Evolutionary conservation across 352 stramenopile species (phyloP).

Genomic region (Globisporangium cystogenes): DNA sequence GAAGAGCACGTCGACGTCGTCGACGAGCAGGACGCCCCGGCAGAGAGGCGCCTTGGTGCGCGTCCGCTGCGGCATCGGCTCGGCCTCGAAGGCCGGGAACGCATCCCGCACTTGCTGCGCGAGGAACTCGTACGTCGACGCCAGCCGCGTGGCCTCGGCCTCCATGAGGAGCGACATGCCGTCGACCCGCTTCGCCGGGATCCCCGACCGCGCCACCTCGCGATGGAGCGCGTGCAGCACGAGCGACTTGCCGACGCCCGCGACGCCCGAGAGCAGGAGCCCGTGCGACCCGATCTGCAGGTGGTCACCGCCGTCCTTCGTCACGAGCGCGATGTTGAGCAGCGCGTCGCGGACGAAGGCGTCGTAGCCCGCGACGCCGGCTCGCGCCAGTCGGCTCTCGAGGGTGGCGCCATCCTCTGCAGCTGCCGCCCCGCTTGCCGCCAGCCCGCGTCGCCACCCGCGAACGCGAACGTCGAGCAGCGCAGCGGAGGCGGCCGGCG

Average conservation of each 20-base stretch:
- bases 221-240: conserved; percentile 22
- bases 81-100: conserved; percentile 16
- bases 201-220: conserved; percentile 15
- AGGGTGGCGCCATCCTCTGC: conserved; percentile 10
- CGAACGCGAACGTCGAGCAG: conserved; percentile 2
- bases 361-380: conserved; percentile 51
- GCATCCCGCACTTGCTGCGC: conserved; percentile 26
- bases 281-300: conserved; percentile 35
- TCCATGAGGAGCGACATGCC: conserved; percentile 57
- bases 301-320: conserved; percentile 16
- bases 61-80: not conserved
- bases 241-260: conserved; percentile 64
- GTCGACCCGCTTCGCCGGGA: conserved; percentile 23
- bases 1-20: conserved; percentile 71
- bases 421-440: not conserved
- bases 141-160: conserved; percentile 29
- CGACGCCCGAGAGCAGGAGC: conserved; percentile 53
- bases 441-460: conserved; percentile 1
- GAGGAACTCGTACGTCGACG: conserved; percentile 61
- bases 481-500: conserved; percentile 5
- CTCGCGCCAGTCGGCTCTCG: conserved; percentile 17
- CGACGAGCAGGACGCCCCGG: conserved; percentile 49
- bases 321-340: conserved; percentile 45
- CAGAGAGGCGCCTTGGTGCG: conserved; percentile 2
- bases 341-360: conserved; percentile 42